Conservation (phyloP, 306 rosid species). For the Dalbergia oliveri region DNA sequence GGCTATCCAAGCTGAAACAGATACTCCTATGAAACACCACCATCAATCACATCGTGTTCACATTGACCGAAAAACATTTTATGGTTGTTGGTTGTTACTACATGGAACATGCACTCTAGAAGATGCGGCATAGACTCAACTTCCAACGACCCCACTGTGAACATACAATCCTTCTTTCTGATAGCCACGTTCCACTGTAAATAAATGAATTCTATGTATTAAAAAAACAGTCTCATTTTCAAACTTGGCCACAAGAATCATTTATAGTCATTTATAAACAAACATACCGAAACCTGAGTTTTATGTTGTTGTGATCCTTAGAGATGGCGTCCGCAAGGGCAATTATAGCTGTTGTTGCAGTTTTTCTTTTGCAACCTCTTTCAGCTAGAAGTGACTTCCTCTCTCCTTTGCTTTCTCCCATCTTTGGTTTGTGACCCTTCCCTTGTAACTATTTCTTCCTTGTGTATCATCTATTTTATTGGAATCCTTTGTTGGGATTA, state of each 20-base stretch:
- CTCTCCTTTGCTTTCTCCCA: constrained; percentile 70
- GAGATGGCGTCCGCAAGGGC: constrained; percentile 59
- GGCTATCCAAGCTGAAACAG: background rate
- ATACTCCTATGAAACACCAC: background rate
- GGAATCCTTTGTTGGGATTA: background rate
- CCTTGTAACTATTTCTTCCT: constrained; percentile 4
- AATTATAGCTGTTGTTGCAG: constrained; percentile 41
- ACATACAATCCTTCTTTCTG: background rate
- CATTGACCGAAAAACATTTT: background rate
- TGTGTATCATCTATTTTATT: constrained; percentile 13
- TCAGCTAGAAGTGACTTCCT: constrained; percentile 51
- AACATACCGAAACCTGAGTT: background rate
- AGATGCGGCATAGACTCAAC: constrained; percentile 39
- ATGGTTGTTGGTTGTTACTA: background rate
- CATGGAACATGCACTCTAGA: background rate
- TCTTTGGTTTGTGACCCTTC: constrained; percentile 60
- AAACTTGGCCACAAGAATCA: constrained; percentile 19
- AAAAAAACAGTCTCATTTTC: background rate
- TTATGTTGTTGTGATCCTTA: background rate
- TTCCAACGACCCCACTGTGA: constrained; percentile 51
- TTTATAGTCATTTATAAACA: background rate
- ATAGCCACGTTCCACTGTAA: constrained; percentile 34
- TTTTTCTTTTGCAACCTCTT: constrained; percentile 58
- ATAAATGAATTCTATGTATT: background rate
- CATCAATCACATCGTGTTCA: background rate